Percentiles rank a stretch among this genome's conserved stretches.
These are phyloP conservation scores for Alternaria dauci DNA, from an alignment of 2,329 filamentous ascomycete genomes.

Conservation along the genomic window DNA sequence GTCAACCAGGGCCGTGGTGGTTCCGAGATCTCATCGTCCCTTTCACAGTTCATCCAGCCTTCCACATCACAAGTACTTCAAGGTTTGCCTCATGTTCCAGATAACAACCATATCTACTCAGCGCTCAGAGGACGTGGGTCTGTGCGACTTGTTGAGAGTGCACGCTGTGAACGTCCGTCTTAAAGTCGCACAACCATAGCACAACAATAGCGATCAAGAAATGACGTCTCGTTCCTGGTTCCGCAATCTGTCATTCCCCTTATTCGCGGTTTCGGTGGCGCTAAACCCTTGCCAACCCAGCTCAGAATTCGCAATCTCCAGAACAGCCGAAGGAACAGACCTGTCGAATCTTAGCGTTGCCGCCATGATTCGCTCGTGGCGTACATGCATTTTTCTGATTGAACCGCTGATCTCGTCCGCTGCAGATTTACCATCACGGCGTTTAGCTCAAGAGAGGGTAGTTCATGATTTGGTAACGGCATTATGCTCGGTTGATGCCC, in stretches of 20 bases:
- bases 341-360: conserved; percentile 14
- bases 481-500: conserved; percentile 8
- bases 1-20: conserved; percentile 17
- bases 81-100: background rate
- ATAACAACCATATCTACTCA: background rate
- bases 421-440: conserved; percentile 1
- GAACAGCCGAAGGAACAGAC: conserved; percentile 9
- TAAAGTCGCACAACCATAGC: conserved; percentile 6
- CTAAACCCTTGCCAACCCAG: conserved; percentile 8
- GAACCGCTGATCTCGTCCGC: conserved; percentile 11
- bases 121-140: background rate
- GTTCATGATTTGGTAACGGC: conserved; percentile 7
- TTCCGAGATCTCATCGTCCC: conserved; percentile 1
- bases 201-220: background rate
- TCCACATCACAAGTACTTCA: conserved; percentile 3
- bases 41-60: conserved; percentile 12
- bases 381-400: conserved; percentile 9
- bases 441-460: conserved; percentile 6
- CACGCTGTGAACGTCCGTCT: background rate
- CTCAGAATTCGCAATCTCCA: conserved; percentile 21
- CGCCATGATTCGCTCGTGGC: conserved; percentile 9
- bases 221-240: background rate
- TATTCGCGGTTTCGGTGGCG: conserved; percentile 12
- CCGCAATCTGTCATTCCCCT: conserved; percentile 3
- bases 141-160: background rate